phyloP scores from a whole-genome alignment of 1,284 basidiomycete genomes.

The Microbotryum silenes-acaulis region DNA sequence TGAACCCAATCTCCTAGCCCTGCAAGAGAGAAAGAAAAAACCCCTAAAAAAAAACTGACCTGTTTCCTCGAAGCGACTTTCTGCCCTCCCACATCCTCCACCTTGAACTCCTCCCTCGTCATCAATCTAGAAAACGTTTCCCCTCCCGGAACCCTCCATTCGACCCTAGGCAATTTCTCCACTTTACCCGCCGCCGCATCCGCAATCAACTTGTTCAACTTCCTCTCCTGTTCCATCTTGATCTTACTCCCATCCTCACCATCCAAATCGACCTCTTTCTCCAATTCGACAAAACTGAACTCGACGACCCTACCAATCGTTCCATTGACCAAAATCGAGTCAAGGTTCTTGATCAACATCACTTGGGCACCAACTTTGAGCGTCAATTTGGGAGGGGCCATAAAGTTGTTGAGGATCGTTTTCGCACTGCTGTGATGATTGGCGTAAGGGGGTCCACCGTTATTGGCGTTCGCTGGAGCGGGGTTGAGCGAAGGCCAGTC shows the following conservation, averaged over 20 bases:
- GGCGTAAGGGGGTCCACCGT: neutral
- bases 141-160: slow-evolving; percentile 27
- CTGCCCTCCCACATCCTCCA: slow-evolving; percentile 68
- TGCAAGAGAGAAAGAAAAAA: neutral
- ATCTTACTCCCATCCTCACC: slow-evolving; percentile 37
- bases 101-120: slow-evolving; percentile 69
- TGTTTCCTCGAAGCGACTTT: slow-evolving; percentile 49
- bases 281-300: slow-evolving; percentile 47
- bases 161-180: slow-evolving; percentile 30
- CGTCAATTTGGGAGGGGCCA: slow-evolving; percentile 45
- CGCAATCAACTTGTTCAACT: slow-evolving; percentile 38
- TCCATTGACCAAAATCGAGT: slow-evolving; percentile 72
- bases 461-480: slow-evolving; percentile 3
- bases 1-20: no score
- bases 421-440: slow-evolving; percentile 1
- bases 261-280: slow-evolving; percentile 34
- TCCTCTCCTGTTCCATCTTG: slow-evolving; percentile 44
- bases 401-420: slow-evolving; percentile 36
- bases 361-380: slow-evolving; percentile 60
- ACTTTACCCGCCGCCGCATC: slow-evolving; percentile 12
- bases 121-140: slow-evolving; percentile 15
- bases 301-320: slow-evolving; percentile 66
- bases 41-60: slow-evolving; percentile 15
- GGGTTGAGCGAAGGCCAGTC: slow-evolving; percentile 20
- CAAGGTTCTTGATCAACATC: slow-evolving; percentile 69